Evolutionary conservation across 805 yeast species (phyloP), one percentile per base, ranked within the genome.

Genomic region (Scheffersomyces amazonensis): DNA sequence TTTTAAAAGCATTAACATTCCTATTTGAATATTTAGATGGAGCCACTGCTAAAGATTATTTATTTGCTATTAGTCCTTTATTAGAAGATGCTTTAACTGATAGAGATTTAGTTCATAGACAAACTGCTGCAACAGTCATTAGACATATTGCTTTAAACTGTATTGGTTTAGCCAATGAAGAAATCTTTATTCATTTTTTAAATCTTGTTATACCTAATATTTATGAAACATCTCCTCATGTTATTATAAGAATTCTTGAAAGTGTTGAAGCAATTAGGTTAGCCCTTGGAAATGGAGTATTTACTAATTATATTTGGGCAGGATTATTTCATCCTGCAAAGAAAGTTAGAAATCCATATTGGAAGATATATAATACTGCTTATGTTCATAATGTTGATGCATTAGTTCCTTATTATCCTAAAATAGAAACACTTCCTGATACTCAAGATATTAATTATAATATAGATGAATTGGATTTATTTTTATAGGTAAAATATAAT

Each of bases 161-260:
- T 53, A 64, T 74, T 18, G 96, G 96, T 0, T 54, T 69, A 3
- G 89, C 90, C 0, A 70, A 75, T 39, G 46, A 47, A 16, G 69
- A 65, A 15, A 86, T 88, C 0, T 88, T 93, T 65, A 56, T 87
- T 9, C 96, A 93, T 58, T 75, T 81, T 41, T 64, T 93, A 53
- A 88, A 93, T 55, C 68, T 90, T 35, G 60, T 93, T 16, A 63
- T 89, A 61, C 99, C 99, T 2, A 93, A 93, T 56, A 69, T 93
- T 2, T 89, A 79, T 56, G 99, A 91, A 58, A 86, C 96, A 0
- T 89, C 97, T 0, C 98, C 98, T 0, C 99, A 93, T 60, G 97
- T 90, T 11, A 89, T 90, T 40, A 73, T 69, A 8, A 76, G 98
- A 47, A 80, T 93, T 1, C 46, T 86, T 33, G 97, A 88, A 39